phyloP scores from a whole-genome alignment of 306 rosid genomes.

The Ceratonia siliqua region DNA sequence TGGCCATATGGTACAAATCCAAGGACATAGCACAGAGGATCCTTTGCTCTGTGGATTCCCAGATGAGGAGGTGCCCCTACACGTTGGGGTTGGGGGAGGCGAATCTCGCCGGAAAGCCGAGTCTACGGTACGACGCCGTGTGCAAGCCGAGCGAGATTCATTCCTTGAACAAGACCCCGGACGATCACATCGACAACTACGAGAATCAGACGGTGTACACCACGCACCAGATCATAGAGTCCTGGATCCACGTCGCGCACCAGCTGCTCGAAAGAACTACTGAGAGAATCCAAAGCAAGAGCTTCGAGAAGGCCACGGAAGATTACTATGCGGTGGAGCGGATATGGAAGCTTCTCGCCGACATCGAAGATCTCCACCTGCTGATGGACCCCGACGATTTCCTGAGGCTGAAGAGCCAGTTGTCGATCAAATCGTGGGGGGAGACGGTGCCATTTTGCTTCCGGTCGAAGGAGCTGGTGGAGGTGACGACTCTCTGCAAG shows the following conservation, averaged over 20 bases:
- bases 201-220: slow-evolving; percentile 78
- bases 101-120: slow-evolving; percentile 63
- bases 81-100: slow-evolving; percentile 81
- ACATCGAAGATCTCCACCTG: slow-evolving; percentile 69
- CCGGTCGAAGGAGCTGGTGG: slow-evolving; percentile 69
- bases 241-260: slow-evolving; percentile 55
- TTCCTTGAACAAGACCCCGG: slow-evolving; percentile 50
- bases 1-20: slow-evolving; percentile 76
- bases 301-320: slow-evolving; percentile 56
- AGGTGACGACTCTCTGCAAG: slow-evolving; percentile 57
- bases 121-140: slow-evolving; percentile 74
- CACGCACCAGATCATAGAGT: slow-evolving; percentile 77
- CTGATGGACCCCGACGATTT: slow-evolving; percentile 91
- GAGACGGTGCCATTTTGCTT: slow-evolving; percentile 77
- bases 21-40: slow-evolving; percentile 58
- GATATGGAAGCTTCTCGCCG: slow-evolving; percentile 77
- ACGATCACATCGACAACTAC: slow-evolving; percentile 46
- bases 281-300: slow-evolving; percentile 39
- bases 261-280: slow-evolving; percentile 49
- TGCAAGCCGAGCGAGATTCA: slow-evolving; percentile 70
- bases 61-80: slow-evolving; percentile 72
- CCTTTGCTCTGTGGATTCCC: slow-evolving; percentile 58
- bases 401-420: slow-evolving; percentile 60
- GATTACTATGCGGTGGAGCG: slow-evolving; percentile 66
- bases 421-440: slow-evolving; percentile 33